Evolutionary conservation across 2,329 filamentous ascomycete genomes (phyloP).

Genomic region (Macroventuria anomochaeta): DNA sequence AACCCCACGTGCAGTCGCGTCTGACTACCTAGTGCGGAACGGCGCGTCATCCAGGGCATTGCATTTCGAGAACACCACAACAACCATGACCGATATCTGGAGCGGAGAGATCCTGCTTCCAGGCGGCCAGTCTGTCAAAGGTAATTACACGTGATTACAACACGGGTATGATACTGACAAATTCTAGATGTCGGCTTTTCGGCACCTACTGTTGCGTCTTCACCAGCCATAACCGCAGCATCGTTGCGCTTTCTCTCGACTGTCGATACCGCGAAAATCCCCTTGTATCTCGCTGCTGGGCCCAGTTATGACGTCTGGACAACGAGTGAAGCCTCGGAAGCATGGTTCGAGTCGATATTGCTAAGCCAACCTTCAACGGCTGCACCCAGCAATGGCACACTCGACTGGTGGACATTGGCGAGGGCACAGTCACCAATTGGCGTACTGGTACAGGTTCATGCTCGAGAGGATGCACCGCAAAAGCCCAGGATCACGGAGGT

Average conservation of each 20-base stretch:
- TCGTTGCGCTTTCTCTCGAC: slow-evolving; percentile 47
- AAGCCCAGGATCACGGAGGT: slow-evolving; percentile 50
- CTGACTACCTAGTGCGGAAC: slow-evolving; percentile 6
- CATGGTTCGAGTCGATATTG: slow-evolving; percentile 51
- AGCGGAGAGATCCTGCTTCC: slow-evolving; percentile 43
- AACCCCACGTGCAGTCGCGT: slow-evolving; percentile 3
- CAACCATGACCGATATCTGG: slow-evolving; percentile 44
- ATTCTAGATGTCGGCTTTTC: slow-evolving; percentile 38
- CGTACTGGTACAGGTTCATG: slow-evolving; percentile 45
- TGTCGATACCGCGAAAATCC: slow-evolving; percentile 50
- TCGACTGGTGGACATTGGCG: slow-evolving; percentile 48
- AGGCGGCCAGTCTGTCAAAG: slow-evolving; percentile 31
- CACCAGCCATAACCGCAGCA: slow-evolving; percentile 21
- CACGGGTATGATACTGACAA: neutral
- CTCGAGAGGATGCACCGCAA: neutral
- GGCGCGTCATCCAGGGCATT: slow-evolving; percentile 6
- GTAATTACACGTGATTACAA: slow-evolving; percentile 18
- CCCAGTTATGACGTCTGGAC: slow-evolving; percentile 50
- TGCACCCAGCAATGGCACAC: neutral
- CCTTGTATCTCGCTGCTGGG: slow-evolving; percentile 50
- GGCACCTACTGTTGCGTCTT: slow-evolving; percentile 27
- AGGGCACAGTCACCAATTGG: slow-evolving; percentile 50
- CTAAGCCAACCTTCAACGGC: slow-evolving; percentile 26
- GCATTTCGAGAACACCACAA: neutral
- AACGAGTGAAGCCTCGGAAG: slow-evolving; percentile 38